Percentiles rank a stretch among this genome's conserved stretches.
Evolutionary conservation across 352 stramenopile genomes (phyloP).

Genomic region (Pythium myriotylum): DNA sequence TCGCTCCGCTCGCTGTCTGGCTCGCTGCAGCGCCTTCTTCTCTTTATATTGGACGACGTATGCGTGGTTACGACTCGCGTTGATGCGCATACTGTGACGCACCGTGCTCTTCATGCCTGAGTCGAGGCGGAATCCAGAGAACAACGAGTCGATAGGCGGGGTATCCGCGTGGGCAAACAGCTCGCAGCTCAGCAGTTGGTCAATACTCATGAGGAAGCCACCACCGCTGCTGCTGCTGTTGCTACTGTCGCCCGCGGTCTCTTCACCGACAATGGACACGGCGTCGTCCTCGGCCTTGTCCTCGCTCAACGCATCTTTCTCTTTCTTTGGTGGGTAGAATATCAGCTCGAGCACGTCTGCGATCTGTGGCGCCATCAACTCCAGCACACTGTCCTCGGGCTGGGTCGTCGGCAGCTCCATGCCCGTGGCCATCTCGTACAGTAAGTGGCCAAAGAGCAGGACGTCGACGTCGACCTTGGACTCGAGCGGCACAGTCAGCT

Average conservation of each 20-base stretch:
- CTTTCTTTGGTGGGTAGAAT: conserved; percentile 38
- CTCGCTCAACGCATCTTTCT: not conserved
- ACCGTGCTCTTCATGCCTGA: conserved; percentile 78
- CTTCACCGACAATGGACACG: not conserved
- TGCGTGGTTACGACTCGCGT: conserved; percentile 64
- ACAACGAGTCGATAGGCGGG: conserved; percentile 52
- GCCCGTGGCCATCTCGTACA: conserved; percentile 81
- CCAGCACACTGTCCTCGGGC: conserved; percentile 51
- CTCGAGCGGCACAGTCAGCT: conserved; percentile 65
- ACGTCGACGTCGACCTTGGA: conserved; percentile 68
- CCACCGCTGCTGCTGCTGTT: conserved; percentile 20
- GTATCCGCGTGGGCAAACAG: conserved; percentile 49
- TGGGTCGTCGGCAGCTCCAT: conserved; percentile 46
- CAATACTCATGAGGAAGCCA: conserved; percentile 41
- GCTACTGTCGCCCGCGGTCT: too few relatives aligned
- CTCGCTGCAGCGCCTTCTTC: conserved; percentile 46
- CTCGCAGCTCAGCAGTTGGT: conserved; percentile 36
- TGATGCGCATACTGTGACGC: conserved; percentile 77
- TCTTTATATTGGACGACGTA: conserved; percentile 76
- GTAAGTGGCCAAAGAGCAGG: conserved; percentile 66
- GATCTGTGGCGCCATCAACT: conserved; percentile 56
- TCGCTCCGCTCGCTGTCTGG: conserved; percentile 59
- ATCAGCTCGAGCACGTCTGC: conserved; percentile 58
- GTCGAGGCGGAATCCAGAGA: conserved; percentile 69
- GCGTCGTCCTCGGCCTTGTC: conserved; percentile 6